Evolutionary conservation across 352 stramenopile genomes (phyloP).

Genomic region (Thraustochytrium striatum): DNA sequence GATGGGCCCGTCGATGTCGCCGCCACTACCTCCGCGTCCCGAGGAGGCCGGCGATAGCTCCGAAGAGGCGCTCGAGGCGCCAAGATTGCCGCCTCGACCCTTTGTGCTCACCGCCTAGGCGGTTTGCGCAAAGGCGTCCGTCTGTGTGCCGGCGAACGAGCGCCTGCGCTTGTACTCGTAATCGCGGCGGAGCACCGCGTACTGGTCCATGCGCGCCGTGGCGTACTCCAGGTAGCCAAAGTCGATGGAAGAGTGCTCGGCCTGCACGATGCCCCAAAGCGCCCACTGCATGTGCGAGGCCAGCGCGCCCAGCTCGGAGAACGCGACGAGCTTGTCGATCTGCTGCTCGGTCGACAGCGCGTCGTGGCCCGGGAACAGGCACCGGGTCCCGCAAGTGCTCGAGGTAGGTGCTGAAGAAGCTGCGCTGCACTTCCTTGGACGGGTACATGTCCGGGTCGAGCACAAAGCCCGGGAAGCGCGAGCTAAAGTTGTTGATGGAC

Average conservation of each 20-base stretch:
- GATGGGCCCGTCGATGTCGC: no score
- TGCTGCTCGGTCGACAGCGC: background rate
- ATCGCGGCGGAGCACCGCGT: background rate
- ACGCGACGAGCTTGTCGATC: constrained; percentile 33
- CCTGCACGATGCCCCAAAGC: constrained; percentile 28
- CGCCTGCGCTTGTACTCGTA: no score
- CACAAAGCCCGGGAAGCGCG: constrained; percentile 19
- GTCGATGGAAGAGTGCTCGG: constrained; percentile 15
- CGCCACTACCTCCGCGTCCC: no score
- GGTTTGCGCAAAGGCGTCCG: no score
- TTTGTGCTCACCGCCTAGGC: no score
- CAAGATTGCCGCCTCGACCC: no score
- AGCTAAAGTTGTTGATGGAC: constrained; percentile 47
- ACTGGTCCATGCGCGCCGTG: constrained; percentile 3
- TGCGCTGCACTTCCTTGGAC: background rate
- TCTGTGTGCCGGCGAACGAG: no score
- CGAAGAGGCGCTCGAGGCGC: no score
- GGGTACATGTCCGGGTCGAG: constrained; percentile 34
- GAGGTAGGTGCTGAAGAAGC: constrained; percentile 24
- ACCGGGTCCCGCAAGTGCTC: background rate
- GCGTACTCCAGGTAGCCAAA: constrained; percentile 47
- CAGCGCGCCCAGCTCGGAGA: background rate
- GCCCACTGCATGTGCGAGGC: constrained; percentile 41
- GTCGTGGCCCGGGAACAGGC: background rate
- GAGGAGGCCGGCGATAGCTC: no score